Evolutionary conservation across 176 grass and related monocot genomes (phyloP).

Genomic region (Puya raimondii): DNA sequence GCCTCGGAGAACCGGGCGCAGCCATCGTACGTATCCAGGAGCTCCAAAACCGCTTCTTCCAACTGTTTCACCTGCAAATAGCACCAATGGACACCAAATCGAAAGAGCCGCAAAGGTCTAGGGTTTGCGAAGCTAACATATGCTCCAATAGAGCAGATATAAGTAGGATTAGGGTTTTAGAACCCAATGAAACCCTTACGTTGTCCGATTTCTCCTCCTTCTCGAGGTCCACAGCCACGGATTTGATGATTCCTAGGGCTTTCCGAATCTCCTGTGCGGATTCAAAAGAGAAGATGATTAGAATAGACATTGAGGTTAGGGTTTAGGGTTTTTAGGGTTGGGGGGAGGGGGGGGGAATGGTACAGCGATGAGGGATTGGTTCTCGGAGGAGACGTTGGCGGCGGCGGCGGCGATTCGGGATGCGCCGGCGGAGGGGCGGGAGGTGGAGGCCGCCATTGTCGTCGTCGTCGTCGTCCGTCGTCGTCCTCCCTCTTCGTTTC

Average conservation of each 20-base stretch:
- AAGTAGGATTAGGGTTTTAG: constrained; percentile 8
- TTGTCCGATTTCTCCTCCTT: constrained; percentile 40
- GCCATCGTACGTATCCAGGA: constrained; percentile 54
- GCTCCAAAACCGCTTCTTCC: constrained; percentile 41
- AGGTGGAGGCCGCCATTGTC: neutral
- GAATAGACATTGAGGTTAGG: constrained; percentile 8
- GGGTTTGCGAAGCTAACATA: neutral
- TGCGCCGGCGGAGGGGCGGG: constrained; percentile 8
- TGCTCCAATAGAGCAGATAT: constrained; percentile 3
- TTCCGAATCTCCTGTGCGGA: constrained; percentile 68
- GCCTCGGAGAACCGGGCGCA: constrained; percentile 44
- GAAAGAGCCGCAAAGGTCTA: neutral
- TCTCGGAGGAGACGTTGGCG: constrained; percentile 29
- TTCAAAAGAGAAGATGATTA: neutral
- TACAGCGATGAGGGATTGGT: constrained; percentile 25
- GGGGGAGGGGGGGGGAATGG: neutral
- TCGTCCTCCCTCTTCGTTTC: neutral
- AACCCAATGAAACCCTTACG: constrained; percentile 10
- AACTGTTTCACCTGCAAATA: constrained; percentile 54
- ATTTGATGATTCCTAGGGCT: constrained; percentile 42
- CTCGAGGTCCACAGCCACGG: constrained; percentile 62
- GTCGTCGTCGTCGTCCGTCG: neutral
- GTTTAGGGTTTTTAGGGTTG: constrained; percentile 33
- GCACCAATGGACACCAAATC: neutral
- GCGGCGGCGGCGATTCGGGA: constrained; percentile 36